Evolutionary conservation across 2,329 filamentous ascomycete genomes (phyloP), one percentile per base, ranked within the genome.

Genomic region (Aspergillus unguis): DNA sequence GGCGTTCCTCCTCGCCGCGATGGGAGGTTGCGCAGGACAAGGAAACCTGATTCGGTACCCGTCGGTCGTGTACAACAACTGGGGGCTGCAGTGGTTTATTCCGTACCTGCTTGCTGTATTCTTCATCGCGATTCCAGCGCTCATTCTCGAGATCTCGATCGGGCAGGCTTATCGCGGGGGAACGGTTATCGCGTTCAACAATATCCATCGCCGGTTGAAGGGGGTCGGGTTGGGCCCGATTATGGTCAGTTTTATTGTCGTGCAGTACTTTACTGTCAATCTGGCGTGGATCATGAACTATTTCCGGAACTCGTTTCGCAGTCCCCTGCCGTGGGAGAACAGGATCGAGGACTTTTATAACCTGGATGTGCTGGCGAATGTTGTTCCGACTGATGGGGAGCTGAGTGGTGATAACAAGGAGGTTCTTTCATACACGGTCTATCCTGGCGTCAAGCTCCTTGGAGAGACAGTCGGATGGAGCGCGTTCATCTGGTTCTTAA

Each of bases 261-360:
- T 76, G 0, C 77, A 79, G 3, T 83, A 83, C 60, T 83, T 82
- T 46, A 79, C 77, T 3, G 77, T 80, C 54, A 83, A 80, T 48
- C 62, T 83, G 23, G 78, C 79, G 1, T 83, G 80, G 80, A 81
- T 83, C 52, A 82, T 82, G 78, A 75, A 71, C 54, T 83, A 82
- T 60, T 83, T 83, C 55, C 76, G 80, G 4, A 72, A 79, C 54
- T 81, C 78, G 2, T 83, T 83, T 60, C 73, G 65, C 3, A 81
- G 73, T 43, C 80, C 80, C 0, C 63, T 84, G 8, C 80, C 81
- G 0, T 84, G 81, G 81, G 71, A 75, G 26, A 71, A 69, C 25
- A 68, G 74, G 2, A 75, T 77, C 23, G 71, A 80, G 9, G 77
- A 80, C 1, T 84, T 83, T 57, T 84, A 81, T 59, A 71, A 72